phyloP scores from a whole-genome alignment of 1,139 yeast genomes.

The Geotrichum carabidarum region DNA sequence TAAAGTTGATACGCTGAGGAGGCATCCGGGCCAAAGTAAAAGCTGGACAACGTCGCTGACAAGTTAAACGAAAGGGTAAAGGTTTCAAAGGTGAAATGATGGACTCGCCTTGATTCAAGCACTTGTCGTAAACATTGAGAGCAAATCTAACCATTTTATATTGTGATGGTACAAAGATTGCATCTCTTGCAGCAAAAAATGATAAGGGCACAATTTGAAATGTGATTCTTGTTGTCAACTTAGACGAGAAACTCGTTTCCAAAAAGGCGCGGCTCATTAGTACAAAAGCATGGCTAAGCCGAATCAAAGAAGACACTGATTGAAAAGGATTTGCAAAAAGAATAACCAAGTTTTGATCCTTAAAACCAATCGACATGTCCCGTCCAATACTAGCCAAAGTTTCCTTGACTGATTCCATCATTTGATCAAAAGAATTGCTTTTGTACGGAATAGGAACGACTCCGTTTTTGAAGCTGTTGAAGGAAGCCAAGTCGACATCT shows the following conservation, averaged over 20 bases:
- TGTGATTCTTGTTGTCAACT: constrained; percentile 15
- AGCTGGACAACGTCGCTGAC: constrained; percentile 30
- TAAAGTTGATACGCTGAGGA: constrained; percentile 47
- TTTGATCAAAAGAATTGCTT: constrained; percentile 5
- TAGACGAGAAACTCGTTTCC: neutral
- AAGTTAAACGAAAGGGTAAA: neutral
- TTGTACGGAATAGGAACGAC: constrained; percentile 19
- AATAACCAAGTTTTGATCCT: constrained; percentile 10
- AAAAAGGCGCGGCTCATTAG: neutral
- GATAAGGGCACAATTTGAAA: constrained; percentile 50
- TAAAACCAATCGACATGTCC: neutral
- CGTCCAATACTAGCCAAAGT: neutral
- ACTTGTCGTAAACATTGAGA: constrained; percentile 57
- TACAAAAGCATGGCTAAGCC: constrained; percentile 17
- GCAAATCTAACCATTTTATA: constrained; percentile 49
- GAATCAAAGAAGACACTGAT: constrained; percentile 14
- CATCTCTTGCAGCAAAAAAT: constrained; percentile 45
- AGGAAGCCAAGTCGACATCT: constrained; percentile 28
- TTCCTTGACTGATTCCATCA: constrained; percentile 1
- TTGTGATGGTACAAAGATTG: constrained; percentile 48
- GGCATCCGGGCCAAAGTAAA: constrained; percentile 36
- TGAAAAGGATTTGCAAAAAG: constrained; percentile 18
- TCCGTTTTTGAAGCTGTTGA: constrained; percentile 26
- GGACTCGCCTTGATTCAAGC: constrained; percentile 22
- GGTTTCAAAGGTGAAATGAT: constrained; percentile 3